Evolutionary conservation across 768 basidiomycete genomes (phyloP).

Genomic region (Lentinus tigrinus): DNA sequence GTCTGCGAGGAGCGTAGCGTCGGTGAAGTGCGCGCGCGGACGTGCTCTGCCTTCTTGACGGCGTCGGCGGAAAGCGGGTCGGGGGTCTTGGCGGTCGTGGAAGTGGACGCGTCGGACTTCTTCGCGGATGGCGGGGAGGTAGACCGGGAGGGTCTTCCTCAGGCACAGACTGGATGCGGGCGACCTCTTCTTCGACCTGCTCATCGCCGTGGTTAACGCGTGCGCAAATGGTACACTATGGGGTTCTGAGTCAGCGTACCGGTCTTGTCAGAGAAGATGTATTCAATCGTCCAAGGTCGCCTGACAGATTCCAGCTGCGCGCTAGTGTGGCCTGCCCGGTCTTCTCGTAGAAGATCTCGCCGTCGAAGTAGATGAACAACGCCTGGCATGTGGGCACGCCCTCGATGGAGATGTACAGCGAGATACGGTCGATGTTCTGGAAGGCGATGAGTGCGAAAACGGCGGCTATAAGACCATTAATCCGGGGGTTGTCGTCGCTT

Average conservation of each 20-base stretch:
- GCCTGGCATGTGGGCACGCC: conserved; percentile 88
- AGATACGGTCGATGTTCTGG: conserved; percentile 97
- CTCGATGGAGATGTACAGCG: conserved; percentile 97
- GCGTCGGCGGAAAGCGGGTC: conserved; percentile 17
- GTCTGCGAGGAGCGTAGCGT: conserved; percentile 56
- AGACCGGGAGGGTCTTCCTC: conserved; percentile 17
- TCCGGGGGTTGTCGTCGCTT: conserved; percentile 75
- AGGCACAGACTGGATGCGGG: conserved; percentile 2
- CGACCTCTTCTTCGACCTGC: conserved; percentile 28
- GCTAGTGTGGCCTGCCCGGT: conserved; percentile 77
- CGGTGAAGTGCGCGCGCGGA: conserved; percentile 65
- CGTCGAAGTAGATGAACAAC: conserved; percentile 93
- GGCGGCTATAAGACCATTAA: conserved; percentile 91
- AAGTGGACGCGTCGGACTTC: conserved; percentile 32
- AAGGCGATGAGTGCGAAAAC: conserved; percentile 91
- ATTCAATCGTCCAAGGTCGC: conserved; percentile 96
- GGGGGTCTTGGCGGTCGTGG: conserved; percentile 28
- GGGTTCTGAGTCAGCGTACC: conserved; percentile 91
- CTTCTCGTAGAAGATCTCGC: conserved; percentile 81
- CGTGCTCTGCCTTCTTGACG: conserved; percentile 39
- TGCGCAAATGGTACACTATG: conserved; percentile 91
- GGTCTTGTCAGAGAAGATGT: conserved; percentile 98
- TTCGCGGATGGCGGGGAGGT: conserved; percentile 9
- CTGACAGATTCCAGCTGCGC: conserved; percentile 91
- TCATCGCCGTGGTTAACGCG: conserved; percentile 73